A percentile compares a stretch with the other conserved stretches of the same genome.
phyloP scores from a whole-genome alignment of 305 asterid species.

The Withania somnifera region DNA sequence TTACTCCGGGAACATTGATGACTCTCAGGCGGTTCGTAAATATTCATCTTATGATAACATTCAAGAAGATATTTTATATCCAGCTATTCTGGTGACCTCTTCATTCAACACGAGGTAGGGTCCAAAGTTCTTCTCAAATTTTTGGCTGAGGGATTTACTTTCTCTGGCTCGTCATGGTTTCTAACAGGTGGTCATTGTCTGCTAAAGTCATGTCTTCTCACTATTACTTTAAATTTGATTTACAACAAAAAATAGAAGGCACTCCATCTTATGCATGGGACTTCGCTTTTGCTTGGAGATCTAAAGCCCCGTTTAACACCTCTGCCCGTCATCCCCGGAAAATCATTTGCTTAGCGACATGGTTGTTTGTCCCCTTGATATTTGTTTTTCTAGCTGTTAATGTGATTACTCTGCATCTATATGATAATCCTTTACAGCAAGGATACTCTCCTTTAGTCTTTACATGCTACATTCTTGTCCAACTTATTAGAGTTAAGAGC shows the following conservation, averaged over 20 bases:
- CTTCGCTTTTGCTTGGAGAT: neutral
- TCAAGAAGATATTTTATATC: conserved; percentile 41
- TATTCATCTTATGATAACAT: conserved; percentile 88
- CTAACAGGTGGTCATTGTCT: neutral
- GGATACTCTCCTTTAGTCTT: neutral
- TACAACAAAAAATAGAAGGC: neutral
- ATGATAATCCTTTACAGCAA: neutral
- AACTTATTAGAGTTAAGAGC: neutral
- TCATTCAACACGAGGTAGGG: conserved; percentile 71
- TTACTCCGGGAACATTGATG: conserved; percentile 77
- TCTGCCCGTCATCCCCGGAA: neutral
- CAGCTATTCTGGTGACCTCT: conserved; percentile 72
- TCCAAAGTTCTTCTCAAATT: neutral
- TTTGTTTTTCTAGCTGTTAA: neutral
- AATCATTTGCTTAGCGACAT: neutral
- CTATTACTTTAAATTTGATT: neutral
- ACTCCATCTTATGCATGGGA: neutral
- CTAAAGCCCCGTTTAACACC: neutral
- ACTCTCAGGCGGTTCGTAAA: conserved; percentile 72
- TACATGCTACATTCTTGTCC: neutral
- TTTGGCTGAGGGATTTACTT: neutral
- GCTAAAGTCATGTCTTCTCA: neutral
- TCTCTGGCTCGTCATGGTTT: neutral
- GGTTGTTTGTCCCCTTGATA: neutral
- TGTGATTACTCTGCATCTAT: neutral